Percentiles rank a stretch among this genome's conserved stretches.
Evolutionary conservation across 495 filamentous ascomycete species (phyloP).

Genomic region (Tuber borchii): DNA sequence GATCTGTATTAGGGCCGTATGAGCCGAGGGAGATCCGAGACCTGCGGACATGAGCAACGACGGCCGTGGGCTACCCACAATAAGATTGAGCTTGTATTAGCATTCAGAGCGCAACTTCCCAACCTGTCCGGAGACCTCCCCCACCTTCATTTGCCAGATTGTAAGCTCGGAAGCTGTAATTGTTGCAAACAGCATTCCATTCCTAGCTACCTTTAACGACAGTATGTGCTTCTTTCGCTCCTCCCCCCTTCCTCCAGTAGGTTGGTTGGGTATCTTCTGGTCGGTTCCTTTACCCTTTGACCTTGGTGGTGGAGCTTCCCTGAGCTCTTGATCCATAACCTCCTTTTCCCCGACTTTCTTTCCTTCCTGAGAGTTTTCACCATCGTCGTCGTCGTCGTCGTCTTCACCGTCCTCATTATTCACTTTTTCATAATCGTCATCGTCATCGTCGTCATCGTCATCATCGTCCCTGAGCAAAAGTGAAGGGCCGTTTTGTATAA

Average conservation of each 20-base stretch:
- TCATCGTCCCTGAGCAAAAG: slow-evolving; percentile 44
- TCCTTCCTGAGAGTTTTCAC: slow-evolving; percentile 19
- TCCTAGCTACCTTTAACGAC: slow-evolving; percentile 69
- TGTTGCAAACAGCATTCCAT: slow-evolving; percentile 79
- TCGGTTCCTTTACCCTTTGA: slow-evolving; percentile 31
- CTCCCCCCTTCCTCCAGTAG: slow-evolving; percentile 28
- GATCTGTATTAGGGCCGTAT: slow-evolving; percentile 76
- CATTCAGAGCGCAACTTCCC: slow-evolving; percentile 11
- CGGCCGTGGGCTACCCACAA: slow-evolving; percentile 67
- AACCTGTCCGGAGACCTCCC: slow-evolving; percentile 42
- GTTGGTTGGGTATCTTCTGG: slow-evolving; percentile 33
- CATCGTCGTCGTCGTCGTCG: slow-evolving; percentile 11
- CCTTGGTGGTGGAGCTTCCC: slow-evolving; percentile 19
- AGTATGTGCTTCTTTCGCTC: slow-evolving; percentile 56
- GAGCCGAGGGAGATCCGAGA: slow-evolving; percentile 68
- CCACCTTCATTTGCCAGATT: slow-evolving; percentile 92
- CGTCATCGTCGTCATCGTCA: slow-evolving; percentile 49
- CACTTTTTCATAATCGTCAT: slow-evolving; percentile 54
- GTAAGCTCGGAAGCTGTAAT: slow-evolving; percentile 76
- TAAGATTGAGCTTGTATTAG: slow-evolving; percentile 28
- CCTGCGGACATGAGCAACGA: slow-evolving; percentile 75
- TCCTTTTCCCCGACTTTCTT: slow-evolving; percentile 38
- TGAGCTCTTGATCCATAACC: slow-evolving; percentile 33
- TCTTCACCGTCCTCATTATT: slow-evolving; percentile 14
- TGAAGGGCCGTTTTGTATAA: slow-evolving; percentile 42